These are phyloP conservation scores for Trifolium fragiferum DNA, from an alignment of 306 rosid species.

Conservation along the genomic window DNA sequence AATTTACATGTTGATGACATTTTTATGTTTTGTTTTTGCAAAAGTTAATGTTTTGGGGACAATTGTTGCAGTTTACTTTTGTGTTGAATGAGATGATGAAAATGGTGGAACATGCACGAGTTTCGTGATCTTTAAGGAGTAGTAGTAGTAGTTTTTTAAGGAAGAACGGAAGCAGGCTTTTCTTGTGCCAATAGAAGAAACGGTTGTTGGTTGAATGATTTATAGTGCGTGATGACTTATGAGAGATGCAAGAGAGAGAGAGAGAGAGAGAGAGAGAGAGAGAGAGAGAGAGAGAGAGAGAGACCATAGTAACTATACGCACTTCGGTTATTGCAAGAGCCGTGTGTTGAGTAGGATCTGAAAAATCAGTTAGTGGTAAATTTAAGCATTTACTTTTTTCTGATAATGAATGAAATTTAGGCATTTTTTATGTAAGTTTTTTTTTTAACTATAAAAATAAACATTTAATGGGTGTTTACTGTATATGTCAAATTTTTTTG, in stretches of 20 bases:
- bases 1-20: conserved; percentile 54
- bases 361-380: neutral
- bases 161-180: conserved; percentile 36
- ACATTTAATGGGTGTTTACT: too few relatives aligned
- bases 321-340: conserved; percentile 38
- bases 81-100: neutral
- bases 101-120: conserved; percentile 40
- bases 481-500: too few relatives aligned
- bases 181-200: conserved; percentile 46
- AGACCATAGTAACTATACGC: conserved; percentile 13
- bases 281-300: neutral
- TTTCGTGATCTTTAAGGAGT: conserved; percentile 46
- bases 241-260: conserved; percentile 32
- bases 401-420: too few relatives aligned
- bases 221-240: conserved; percentile 54
- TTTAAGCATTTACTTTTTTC: too few relatives aligned
- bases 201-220: conserved; percentile 32
- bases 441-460: too few relatives aligned
- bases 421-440: too few relatives aligned
- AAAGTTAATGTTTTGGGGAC: conserved; percentile 29
- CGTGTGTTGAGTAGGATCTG: neutral
- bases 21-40: conserved; percentile 9
- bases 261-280: neutral
- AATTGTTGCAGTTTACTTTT: neutral
- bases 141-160: conserved; percentile 15